phyloP scores from a whole-genome alignment of 2,329 filamentous ascomycete species.

The Talaromyces sp. region DNA sequence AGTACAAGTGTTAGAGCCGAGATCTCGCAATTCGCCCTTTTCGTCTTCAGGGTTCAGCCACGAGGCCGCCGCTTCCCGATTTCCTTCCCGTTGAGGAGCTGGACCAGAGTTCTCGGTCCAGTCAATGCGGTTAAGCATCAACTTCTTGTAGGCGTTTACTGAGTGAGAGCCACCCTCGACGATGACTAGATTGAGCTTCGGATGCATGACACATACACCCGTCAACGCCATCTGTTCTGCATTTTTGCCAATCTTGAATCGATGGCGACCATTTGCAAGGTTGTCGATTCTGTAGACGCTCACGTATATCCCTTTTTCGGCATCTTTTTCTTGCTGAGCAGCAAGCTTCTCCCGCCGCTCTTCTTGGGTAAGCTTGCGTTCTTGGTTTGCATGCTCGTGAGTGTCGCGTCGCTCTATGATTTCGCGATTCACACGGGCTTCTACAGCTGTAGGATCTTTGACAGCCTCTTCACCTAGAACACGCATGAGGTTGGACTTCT shows the following conservation, averaged over 20 bases:
- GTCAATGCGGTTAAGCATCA: constrained; percentile 89
- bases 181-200: constrained; percentile 80
- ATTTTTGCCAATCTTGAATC: constrained; percentile 89
- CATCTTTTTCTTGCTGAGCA: constrained; percentile 79
- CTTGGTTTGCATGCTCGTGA: constrained; percentile 75
- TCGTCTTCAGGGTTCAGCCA: constrained; percentile 81
- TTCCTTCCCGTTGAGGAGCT: constrained; percentile 32
- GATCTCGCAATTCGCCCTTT: constrained; percentile 71
- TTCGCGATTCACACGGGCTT: constrained; percentile 87
- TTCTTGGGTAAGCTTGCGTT: constrained; percentile 83
- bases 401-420: constrained; percentile 79
- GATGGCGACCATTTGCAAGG: constrained; percentile 86
- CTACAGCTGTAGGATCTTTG: constrained; percentile 94
- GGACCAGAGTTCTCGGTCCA: constrained; percentile 87
- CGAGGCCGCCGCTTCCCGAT: constrained; percentile 54
- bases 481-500: constrained; percentile 95
- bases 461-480: constrained; percentile 89
- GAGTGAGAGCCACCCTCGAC: constrained; percentile 86
- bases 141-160: constrained; percentile 79
- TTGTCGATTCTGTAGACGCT: constrained; percentile 86
- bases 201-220: constrained; percentile 87
- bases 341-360: constrained; percentile 79
- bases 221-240: constrained; percentile 84
- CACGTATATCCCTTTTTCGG: constrained; percentile 76
- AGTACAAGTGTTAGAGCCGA: constrained; percentile 74